phyloP scores from a whole-genome alignment of 805 yeast genomes.

The Jamesozyma rosinii region DNA sequence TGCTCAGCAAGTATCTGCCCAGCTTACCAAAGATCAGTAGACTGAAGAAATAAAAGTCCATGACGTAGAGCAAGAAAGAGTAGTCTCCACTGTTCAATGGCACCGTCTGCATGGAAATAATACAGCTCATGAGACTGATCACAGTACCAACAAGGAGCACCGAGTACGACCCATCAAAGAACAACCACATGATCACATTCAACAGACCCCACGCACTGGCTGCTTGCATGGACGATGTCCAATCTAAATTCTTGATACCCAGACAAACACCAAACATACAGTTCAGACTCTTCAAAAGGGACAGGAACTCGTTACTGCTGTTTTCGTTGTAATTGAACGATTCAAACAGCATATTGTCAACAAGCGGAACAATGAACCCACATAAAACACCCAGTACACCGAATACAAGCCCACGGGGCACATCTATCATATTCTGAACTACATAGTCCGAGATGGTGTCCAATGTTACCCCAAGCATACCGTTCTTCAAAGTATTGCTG shows the following conservation, averaged over 20 bases:
- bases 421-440: not conserved
- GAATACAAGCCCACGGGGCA: not conserved
- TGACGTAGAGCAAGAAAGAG: constrained; percentile 15
- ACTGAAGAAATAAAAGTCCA: constrained; percentile 56
- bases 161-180: constrained; percentile 49
- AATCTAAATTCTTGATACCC: constrained; percentile 55
- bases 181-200: constrained; percentile 57
- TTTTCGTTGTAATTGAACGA: not conserved
- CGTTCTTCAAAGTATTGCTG: constrained; percentile 42
- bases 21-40: constrained; percentile 58
- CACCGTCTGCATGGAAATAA: constrained; percentile 3
- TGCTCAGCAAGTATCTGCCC: constrained; percentile 44
- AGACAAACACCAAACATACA: constrained; percentile 61
- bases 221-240: constrained; percentile 57
- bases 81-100: not conserved
- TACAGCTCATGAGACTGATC: constrained; percentile 24
- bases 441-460: constrained; percentile 4
- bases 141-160: constrained; percentile 37
- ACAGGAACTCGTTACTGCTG: constrained; percentile 26
- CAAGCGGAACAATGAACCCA: constrained; percentile 43
- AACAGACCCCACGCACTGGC: constrained; percentile 51
- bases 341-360: constrained; percentile 18
- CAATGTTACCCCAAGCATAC: constrained; percentile 31
- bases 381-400: constrained; percentile 47
- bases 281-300: constrained; percentile 37